Percentiles rank a stretch among this genome's conserved stretches.
Evolutionary conservation across 768 basidiomycete species (phyloP).

Genomic region (Tulasnella sp.): DNA sequence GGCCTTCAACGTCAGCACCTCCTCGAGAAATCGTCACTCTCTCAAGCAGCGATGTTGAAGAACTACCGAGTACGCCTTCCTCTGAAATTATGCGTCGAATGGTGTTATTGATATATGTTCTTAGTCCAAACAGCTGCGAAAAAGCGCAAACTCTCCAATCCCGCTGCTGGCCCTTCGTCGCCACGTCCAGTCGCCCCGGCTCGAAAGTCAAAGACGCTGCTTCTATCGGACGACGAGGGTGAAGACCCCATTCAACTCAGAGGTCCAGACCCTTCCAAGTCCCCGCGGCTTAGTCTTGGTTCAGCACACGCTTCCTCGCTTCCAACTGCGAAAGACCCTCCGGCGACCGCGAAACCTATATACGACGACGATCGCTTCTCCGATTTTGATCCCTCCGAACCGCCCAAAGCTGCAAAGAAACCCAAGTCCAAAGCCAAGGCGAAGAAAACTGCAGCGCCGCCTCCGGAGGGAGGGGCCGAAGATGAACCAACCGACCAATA

Average conservation of each 20-base stretch:
- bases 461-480: not conserved
- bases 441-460: not conserved
- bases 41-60: not conserved
- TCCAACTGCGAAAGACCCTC: not conserved
- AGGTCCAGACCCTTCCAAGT: not conserved
- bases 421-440: conserved; percentile 12
- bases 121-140: not conserved
- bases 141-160: not conserved
- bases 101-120: not conserved
- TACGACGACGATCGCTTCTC: not conserved
- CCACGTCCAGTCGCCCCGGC: not conserved
- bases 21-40: not conserved
- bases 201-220: not conserved
- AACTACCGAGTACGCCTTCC: not conserved
- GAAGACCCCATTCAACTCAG: not conserved
- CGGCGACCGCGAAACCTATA: not conserved
- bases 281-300: not conserved
- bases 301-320: not conserved
- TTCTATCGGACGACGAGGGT: not conserved
- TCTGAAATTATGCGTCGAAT: not conserved
- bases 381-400: not conserved
- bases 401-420: conserved; percentile 9
- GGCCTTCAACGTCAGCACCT: not conserved
- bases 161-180: not conserved
- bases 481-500: not conserved